Evolutionary conservation across 495 filamentous ascomycete species (phyloP).

Genomic region (Sporormia fimetaria): DNA sequence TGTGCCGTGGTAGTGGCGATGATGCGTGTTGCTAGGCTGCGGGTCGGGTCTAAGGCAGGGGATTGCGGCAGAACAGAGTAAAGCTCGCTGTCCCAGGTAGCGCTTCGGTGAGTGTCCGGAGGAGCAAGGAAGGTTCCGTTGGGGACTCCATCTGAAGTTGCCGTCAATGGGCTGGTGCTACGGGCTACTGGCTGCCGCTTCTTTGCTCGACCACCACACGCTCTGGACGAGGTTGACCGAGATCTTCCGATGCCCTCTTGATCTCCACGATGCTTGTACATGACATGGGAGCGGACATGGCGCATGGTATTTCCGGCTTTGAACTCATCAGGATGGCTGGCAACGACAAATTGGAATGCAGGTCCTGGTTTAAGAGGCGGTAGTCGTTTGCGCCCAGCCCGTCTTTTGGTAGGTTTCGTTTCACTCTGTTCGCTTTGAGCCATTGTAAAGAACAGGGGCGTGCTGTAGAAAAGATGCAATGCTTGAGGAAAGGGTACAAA

Average conservation of each 20-base stretch:
- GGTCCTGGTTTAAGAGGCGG: conserved; percentile 18
- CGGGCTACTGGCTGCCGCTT: neutral
- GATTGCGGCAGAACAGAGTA: conserved; percentile 15
- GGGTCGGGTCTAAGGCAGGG: conserved; percentile 6
- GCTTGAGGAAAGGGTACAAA: too few relatives aligned
- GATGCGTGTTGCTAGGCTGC: conserved; percentile 15
- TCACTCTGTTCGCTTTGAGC: conserved; percentile 13
- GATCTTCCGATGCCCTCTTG: conserved; percentile 7
- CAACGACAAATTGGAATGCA: conserved; percentile 18
- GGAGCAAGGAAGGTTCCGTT: conserved; percentile 7
- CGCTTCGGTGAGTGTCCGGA: conserved; percentile 5
- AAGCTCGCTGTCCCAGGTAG: conserved; percentile 15
- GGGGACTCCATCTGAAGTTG: conserved; percentile 2
- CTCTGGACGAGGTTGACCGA: conserved; percentile 7
- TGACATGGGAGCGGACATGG: conserved; percentile 22
- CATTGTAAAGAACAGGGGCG: neutral
- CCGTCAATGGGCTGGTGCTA: conserved; percentile 14
- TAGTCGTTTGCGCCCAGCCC: conserved; percentile 16
- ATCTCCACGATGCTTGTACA: conserved; percentile 24
- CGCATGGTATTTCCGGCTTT: conserved; percentile 19
- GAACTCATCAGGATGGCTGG: conserved; percentile 21
- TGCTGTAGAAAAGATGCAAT: too few relatives aligned
- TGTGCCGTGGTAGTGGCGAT: conserved; percentile 11
- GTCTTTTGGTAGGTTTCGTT: conserved; percentile 13
- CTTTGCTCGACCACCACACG: conserved; percentile 3